Evolutionary conservation across 208 protist species (phyloP), one percentile per base, ranked within the genome.

Genomic region (Leishmania turanica): DNA sequence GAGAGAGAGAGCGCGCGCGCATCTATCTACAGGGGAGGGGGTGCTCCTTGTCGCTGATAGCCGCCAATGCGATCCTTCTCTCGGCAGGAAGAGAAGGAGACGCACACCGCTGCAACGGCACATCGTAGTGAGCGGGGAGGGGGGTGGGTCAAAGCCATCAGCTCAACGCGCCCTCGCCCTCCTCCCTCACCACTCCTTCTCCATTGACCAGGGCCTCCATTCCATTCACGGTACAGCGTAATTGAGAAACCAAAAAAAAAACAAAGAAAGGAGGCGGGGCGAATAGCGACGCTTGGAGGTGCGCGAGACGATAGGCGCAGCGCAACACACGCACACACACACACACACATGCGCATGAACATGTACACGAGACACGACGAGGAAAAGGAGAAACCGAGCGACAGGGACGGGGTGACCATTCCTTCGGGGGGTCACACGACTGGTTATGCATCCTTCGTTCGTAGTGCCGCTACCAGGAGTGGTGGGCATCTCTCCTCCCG

Each of bases 191-290:
- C 27, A 4, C 21, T 37, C 3, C 15, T 53, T 37, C 31, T 51
- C 24, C 40, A 5, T 72, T 53, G 27, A 31, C 42, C 19, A n/a
- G n/a, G 6, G n/a, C 49, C 66, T 53, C 6, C 24, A 47, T 51
- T 65, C 49, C 40, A 53, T 73, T 73, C 69, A 73, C 69, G 42
- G 69, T 73, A 73, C 69, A 79, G 60, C n/a, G 27, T 53, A 69
- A 54, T 24, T 51, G 19, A 79, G 8, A 71, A 9, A 5, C 11
- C 1, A 34, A 31, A 21, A 49, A 40, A 19, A 72, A 49, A 31
- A 27, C 31, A 71, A 9, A n/a, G 17, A 73, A 45, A 53, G 27
- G 7, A 73, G 24, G 51, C n/a, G 17, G 4, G 51, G 5, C 0
- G 3, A 53, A 51, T 8, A 40, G 6, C 19, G 19, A 45, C 15